Percentiles rank a stretch among this genome's conserved stretches.
phyloP scores from a whole-genome alignment of 345 rosid genomes.

The Pugionium dolabratum region DNA sequence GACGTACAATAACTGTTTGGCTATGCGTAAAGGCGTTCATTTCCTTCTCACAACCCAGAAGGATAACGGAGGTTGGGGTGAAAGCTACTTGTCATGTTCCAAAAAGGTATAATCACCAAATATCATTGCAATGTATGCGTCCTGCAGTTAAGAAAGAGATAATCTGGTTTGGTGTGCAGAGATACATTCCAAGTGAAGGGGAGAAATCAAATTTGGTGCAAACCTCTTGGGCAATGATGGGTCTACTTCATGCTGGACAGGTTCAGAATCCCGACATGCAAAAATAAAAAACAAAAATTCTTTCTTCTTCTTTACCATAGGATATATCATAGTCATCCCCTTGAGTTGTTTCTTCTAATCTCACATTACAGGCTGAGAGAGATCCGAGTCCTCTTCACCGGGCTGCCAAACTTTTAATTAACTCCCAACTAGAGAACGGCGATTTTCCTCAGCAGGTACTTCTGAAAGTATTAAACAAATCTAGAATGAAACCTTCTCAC shows the following conservation, averaged over 20 bases:
- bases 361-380: slow-evolving; percentile 48
- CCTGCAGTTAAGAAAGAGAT: not conserved
- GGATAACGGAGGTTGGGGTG: slow-evolving; percentile 46
- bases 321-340: not conserved
- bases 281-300: not conserved
- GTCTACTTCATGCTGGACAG: slow-evolving; percentile 44
- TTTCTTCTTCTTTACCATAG: not conserved
- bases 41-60: slow-evolving; percentile 43
- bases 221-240: slow-evolving; percentile 45
- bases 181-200: slow-evolving; percentile 42
- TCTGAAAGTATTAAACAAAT: not conserved
- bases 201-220: slow-evolving; percentile 43
- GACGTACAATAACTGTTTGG: slow-evolving; percentile 37
- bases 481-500: not conserved
- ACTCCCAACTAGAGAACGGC: slow-evolving; percentile 64
- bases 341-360: slow-evolving; percentile 7
- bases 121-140: not conserved
- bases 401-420: slow-evolving; percentile 63
- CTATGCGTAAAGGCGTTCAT: slow-evolving; percentile 42
- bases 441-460: slow-evolving; percentile 66
- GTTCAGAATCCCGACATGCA: slow-evolving; percentile 12
- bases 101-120: slow-evolving; percentile 32
- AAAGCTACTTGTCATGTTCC: slow-evolving; percentile 44
- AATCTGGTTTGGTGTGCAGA: slow-evolving; percentile 31
- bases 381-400: slow-evolving; percentile 62